These are phyloP conservation scores for Escovopsis weberi DNA, from an alignment of 2,329 filamentous ascomycete genomes.

Conservation along the genomic window DNA sequence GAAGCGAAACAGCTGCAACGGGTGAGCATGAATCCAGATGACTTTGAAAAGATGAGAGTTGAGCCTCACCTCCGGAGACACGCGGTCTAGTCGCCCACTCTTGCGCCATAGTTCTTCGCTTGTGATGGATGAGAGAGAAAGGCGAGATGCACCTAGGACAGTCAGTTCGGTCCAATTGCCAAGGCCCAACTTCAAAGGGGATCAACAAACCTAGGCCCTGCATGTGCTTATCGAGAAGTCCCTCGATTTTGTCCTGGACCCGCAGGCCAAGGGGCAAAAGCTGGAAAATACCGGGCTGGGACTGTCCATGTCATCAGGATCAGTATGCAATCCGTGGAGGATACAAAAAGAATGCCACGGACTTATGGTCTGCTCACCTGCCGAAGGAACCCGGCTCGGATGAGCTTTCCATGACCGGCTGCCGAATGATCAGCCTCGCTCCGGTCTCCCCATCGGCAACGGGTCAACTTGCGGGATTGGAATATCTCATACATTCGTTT, in stretches of 20 bases:
- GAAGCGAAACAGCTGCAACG: slow-evolving; percentile 57
- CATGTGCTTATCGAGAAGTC: slow-evolving; percentile 84
- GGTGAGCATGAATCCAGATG: slow-evolving; percentile 10
- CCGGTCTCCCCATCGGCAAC: neutral
- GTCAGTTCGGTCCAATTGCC: neutral
- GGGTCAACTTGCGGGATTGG: too few relatives aligned
- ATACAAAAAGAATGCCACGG: neutral
- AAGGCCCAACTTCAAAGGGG: neutral
- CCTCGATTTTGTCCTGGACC: slow-evolving; percentile 79
- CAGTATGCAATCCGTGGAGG: neutral
- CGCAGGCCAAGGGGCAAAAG: slow-evolving; percentile 74
- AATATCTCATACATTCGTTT: slow-evolving; percentile 31
- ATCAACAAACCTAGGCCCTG: slow-evolving; percentile 42
- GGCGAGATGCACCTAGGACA: slow-evolving; percentile 55
- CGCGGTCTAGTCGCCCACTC: slow-evolving; percentile 64
- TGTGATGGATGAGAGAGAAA: slow-evolving; percentile 73
- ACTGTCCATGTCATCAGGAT: slow-evolving; percentile 27
- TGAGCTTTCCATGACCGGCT: slow-evolving; percentile 53
- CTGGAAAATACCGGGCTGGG: slow-evolving; percentile 85
- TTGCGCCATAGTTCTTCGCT: slow-evolving; percentile 70
- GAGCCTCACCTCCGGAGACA: slow-evolving; percentile 50
- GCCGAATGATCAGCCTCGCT: slow-evolving; percentile 8
- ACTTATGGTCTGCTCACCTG: slow-evolving; percentile 34
- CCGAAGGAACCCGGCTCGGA: slow-evolving; percentile 58
- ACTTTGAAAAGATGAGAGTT: neutral